Evolutionary conservation across 2,329 filamentous ascomycete species (phyloP).

Genomic region (Aspergillus pseudonomiae): DNA sequence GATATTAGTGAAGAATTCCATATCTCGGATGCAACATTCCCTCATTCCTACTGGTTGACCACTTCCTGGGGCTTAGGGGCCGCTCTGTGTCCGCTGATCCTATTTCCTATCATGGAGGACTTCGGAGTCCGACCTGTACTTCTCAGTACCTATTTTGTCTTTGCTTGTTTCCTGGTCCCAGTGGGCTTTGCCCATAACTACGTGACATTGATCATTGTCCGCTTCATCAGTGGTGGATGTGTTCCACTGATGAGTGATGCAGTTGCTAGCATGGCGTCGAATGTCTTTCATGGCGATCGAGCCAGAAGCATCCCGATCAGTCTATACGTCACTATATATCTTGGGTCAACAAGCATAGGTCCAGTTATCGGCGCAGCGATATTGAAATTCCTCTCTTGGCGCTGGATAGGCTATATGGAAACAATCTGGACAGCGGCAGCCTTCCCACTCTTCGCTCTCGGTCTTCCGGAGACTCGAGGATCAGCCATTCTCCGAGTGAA

Average conservation of each 20-base stretch:
- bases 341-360: constrained; percentile 47
- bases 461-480: constrained; percentile 44
- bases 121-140: constrained; percentile 48
- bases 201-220: constrained; percentile 45
- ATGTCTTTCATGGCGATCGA: constrained; percentile 36
- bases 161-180: constrained; percentile 47
- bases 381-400: constrained; percentile 25
- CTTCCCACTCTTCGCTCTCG: constrained; percentile 43
- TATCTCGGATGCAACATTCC: constrained; percentile 33
- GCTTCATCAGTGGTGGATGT: constrained; percentile 48
- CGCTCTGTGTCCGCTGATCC: constrained; percentile 30
- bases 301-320: constrained; percentile 44
- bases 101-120: constrained; percentile 41
- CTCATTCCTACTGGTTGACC: constrained; percentile 37
- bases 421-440: constrained; percentile 40
- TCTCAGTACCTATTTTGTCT: constrained; percentile 38
- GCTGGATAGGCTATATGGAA: constrained; percentile 48
- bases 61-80: constrained; percentile 38
- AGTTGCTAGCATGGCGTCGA: constrained; percentile 32
- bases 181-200: constrained; percentile 48
- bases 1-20: constrained; percentile 39
- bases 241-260: constrained; percentile 45
- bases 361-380: constrained; percentile 48
- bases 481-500: constrained; percentile 42
- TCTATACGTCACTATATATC: constrained; percentile 44